Conservation (phyloP, 768 basidiomycete genomes). For the Boletales sp. region DNA sequence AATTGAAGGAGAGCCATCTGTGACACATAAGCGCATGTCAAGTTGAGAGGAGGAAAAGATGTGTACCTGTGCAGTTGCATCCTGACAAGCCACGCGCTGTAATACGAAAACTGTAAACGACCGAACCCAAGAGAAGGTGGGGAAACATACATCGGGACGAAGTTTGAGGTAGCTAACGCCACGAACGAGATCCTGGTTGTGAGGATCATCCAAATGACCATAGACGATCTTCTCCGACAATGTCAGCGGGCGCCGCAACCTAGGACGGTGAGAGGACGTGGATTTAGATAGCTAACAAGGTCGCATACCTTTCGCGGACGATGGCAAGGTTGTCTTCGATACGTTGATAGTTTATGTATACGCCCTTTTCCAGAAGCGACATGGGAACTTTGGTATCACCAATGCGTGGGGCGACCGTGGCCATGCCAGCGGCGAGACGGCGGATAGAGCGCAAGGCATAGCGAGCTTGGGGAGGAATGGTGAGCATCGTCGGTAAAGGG, state of each 20-base stretch:
- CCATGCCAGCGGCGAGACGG: slow-evolving; percentile 67
- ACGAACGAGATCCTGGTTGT: slow-evolving; percentile 85
- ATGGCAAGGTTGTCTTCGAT: slow-evolving; percentile 96
- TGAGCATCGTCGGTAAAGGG: slow-evolving; percentile 54
- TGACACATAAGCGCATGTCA: slow-evolving; percentile 25
- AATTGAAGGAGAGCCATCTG: slow-evolving; percentile 99
- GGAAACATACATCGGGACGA: slow-evolving; percentile 82
- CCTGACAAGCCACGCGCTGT: slow-evolving; percentile 86
- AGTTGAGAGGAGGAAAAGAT: slow-evolving; percentile 20
- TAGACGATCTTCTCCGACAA: slow-evolving; percentile 97
- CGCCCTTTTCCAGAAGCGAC: slow-evolving; percentile 79
- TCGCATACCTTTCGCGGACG: slow-evolving; percentile 79
- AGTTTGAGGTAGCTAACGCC: slow-evolving; percentile 96
- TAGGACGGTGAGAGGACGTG: slow-evolving; percentile 27
- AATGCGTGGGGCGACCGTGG: slow-evolving; percentile 75
- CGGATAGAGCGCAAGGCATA: slow-evolving; percentile 50
- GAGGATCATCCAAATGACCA: slow-evolving; percentile 95
- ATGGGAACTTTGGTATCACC: slow-evolving; percentile 89
- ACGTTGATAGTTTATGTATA: slow-evolving; percentile 91
- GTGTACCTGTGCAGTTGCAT: slow-evolving; percentile 79
- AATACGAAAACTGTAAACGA: slow-evolving; percentile 6
- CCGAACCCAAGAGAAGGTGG: not conserved
- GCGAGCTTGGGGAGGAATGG: slow-evolving; percentile 51
- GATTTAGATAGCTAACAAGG: not conserved
- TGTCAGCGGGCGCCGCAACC: slow-evolving; percentile 86